Percentiles rank a stretch among this genome's conserved stretches.
phyloP scores from a whole-genome alignment of 306 rosid species.

The Cucumis cinereus region DNA sequence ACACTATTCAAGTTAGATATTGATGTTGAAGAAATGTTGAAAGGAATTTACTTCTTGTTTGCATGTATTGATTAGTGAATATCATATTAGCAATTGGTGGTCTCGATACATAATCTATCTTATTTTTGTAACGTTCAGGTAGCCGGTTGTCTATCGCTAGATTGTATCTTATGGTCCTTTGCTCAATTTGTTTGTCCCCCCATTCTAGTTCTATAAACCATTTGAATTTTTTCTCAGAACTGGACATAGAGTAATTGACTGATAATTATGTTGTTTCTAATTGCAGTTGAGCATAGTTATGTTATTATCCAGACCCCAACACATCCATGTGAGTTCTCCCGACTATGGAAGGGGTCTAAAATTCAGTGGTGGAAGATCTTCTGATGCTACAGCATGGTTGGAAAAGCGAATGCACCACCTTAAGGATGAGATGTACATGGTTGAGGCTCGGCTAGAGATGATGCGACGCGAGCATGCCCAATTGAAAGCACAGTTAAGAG shows the following conservation, averaged over 20 bases:
- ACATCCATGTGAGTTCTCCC: constrained; percentile 53
- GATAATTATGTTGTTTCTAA: constrained; percentile 7
- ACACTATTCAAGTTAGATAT: neutral
- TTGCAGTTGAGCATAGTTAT: constrained; percentile 87
- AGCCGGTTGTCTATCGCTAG: neutral
- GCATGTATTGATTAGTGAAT: neutral
- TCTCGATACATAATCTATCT: neutral
- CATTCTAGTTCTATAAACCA: neutral
- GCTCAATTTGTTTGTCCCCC: neutral
- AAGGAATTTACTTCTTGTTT: neutral
- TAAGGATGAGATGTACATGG: constrained; percentile 85
- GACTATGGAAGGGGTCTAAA: constrained; percentile 31
- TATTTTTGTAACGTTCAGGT: neutral
- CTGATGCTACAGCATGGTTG: constrained; percentile 55
- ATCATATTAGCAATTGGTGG: neutral
- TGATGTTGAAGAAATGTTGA: neutral
- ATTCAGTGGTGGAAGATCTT: constrained; percentile 32
- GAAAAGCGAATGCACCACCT: constrained; percentile 80
- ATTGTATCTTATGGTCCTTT: neutral
- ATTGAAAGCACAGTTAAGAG: constrained; percentile 55
- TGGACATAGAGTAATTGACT: neutral
- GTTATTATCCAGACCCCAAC: constrained; percentile 73
- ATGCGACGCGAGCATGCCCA: constrained; percentile 60
- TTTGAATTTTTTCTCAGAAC: neutral
- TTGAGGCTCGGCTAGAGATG: constrained; percentile 76